These are phyloP conservation scores for Drechslerella dactyloides DNA, from an alignment of 2,329 filamentous ascomycete genomes.

Conservation along the genomic window DNA sequence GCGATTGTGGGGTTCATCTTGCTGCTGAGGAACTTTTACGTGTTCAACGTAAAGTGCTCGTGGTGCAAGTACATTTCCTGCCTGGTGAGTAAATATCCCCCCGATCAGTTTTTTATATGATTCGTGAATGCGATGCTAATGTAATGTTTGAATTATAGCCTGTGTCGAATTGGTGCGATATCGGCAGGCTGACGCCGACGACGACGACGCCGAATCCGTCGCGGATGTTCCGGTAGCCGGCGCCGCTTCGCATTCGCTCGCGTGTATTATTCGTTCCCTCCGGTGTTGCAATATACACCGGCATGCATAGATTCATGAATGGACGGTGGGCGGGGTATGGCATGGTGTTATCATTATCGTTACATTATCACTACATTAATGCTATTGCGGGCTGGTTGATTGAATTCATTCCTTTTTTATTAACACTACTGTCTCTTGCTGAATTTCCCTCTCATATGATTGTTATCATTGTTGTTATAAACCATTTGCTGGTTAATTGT, in stretches of 20 bases:
- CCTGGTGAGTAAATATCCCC: conserved; percentile 69
- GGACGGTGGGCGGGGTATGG: too few relatives aligned
- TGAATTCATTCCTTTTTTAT: too few relatives aligned
- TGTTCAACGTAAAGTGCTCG: conserved; percentile 73
- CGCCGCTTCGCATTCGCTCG: background rate
- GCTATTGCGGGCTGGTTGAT: too few relatives aligned
- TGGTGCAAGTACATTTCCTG: conserved; percentile 98
- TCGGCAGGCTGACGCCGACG: conserved; percentile 39
- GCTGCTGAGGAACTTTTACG: conserved; percentile 89
- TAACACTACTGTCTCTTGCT: too few relatives aligned
- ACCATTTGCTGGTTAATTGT: too few relatives aligned
- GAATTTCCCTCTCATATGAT: too few relatives aligned
- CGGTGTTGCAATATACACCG: background rate
- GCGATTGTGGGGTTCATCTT: conserved; percentile 85
- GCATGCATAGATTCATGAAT: too few relatives aligned
- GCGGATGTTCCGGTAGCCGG: conserved; percentile 20
- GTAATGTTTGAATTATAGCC: conserved; percentile 59
- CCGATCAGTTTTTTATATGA: conserved; percentile 3
- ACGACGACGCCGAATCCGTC: conserved; percentile 20
- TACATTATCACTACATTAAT: too few relatives aligned
- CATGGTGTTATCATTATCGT: too few relatives aligned
- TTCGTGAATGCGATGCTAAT: conserved; percentile 3
- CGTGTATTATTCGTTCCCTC: background rate
- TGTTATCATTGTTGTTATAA: too few relatives aligned
- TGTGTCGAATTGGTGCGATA: conserved; percentile 72